These are phyloP conservation scores for Blakeslea trispora DNA, from an alignment of 371 early-diverging fungal species.

Conservation along the genomic window DNA sequence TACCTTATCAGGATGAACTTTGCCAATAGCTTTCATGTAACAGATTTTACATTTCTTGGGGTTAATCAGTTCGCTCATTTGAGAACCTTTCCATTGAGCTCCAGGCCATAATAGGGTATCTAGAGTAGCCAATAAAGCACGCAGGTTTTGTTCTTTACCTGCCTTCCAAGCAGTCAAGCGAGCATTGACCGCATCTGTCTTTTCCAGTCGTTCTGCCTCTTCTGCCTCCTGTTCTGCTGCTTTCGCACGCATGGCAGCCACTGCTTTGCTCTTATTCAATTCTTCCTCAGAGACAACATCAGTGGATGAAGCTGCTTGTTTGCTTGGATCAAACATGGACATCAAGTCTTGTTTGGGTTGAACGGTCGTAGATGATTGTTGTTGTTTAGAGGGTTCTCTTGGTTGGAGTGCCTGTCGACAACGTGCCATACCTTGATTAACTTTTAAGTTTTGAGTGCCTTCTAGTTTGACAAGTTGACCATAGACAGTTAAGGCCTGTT, in stretches of 20 bases:
- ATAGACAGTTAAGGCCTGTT: slow-evolving; percentile 73
- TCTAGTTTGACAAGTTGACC: slow-evolving; percentile 50
- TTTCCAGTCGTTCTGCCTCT: slow-evolving; percentile 73
- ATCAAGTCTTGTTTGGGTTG: slow-evolving; percentile 5
- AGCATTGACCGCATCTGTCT: slow-evolving; percentile 79
- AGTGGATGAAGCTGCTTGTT: neutral
- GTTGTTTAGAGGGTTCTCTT: neutral
- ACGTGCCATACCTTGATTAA: slow-evolving; percentile 44
- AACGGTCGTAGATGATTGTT: neutral
- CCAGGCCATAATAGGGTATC: slow-evolving; percentile 85
- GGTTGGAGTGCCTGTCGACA: slow-evolving; percentile 38
- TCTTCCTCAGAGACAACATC: slow-evolving; percentile 24
- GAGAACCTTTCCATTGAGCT: slow-evolving; percentile 71
- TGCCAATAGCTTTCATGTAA: slow-evolving; percentile 93
- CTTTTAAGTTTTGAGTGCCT: slow-evolving; percentile 48
- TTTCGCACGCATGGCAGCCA: slow-evolving; percentile 72
- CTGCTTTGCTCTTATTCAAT: slow-evolving; percentile 50
- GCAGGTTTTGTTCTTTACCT: slow-evolving; percentile 88
- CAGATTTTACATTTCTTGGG: slow-evolving; percentile 84
- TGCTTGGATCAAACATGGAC: slow-evolving; percentile 17
- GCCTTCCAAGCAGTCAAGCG: slow-evolving; percentile 71
- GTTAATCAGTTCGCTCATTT: slow-evolving; percentile 83
- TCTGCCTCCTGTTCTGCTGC: slow-evolving; percentile 73
- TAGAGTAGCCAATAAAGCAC: slow-evolving; percentile 86
- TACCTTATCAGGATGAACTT: slow-evolving; percentile 96